Base-by-base conservation (phyloP, 2,329 filamentous ascomycete genomes). In the Grosmannia serpens region DNA sequence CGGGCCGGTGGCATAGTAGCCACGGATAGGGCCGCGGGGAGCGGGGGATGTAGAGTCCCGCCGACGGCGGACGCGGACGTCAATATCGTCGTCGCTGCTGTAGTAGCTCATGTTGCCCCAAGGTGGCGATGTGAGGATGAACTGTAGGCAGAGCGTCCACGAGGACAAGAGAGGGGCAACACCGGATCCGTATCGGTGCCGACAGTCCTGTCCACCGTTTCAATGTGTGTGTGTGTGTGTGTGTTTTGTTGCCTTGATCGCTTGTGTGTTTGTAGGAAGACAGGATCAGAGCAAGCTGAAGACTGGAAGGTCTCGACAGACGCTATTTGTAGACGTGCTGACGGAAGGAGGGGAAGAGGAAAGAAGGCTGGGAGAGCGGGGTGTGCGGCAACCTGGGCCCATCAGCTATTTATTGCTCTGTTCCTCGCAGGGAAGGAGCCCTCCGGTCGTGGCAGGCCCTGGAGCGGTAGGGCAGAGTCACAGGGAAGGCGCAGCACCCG, bases 51-150 rank as follows among this genome's bases (percentile, higher is more conserved):
- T 58, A 4, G 63, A 59, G 13, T 58, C 55, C 44, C 71, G 72
- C 29, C 73, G 74, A 59, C 67, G 71, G 56, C 71, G 72, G 61
- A 80, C 68, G 51, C 70, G 77, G 63, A 83, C 73, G 64, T 83
- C 76, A 55, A 81, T 65, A 33, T 82, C 80, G 38, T 83, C 78
- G 62, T 79, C 75, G 63, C 78, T 75, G 64, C 76, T 78, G 65
- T 75, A 76, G 62, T 66, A 72, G 59, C 60, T 62, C 62, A 63
- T 64, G 17, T 41, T 60, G 59, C 24, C 15, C 26, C 4, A 35
- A 27, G 29, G 2, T 22, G 5, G 20, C 24, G 20, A 33, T 22
- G 17, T n/a, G n/a, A n/a, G n/a, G n/a, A n/a, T n/a, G n/a, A n/a
- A n/a, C n/a, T n/a, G n/a, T n/a, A n/a, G n/a, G 20, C 20, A 52